Conservation (phyloP, 2,329 filamentous ascomycete species). For the Dothistroma septosporum region DNA sequence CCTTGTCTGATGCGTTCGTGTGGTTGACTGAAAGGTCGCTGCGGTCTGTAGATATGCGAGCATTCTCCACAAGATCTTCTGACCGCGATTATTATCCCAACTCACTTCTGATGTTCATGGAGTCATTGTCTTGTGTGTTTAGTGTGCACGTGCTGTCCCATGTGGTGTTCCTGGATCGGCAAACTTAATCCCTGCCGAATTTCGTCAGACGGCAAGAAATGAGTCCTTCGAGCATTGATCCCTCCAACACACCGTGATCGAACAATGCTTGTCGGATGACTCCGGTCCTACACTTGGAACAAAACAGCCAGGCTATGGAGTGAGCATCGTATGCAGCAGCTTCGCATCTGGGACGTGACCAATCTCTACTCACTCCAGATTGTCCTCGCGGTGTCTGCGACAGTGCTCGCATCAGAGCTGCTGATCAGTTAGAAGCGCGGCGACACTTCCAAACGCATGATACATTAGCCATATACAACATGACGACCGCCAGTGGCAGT, state of each 20-base stretch:
- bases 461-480: slow-evolving; percentile 5
- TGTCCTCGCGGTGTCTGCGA: slow-evolving; percentile 26
- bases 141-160: not conserved
- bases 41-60: slow-evolving; percentile 29
- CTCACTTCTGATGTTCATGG: not conserved
- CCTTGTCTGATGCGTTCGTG: slow-evolving; percentile 66
- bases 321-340: slow-evolving; percentile 28
- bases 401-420: slow-evolving; percentile 26
- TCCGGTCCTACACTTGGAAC: no score
- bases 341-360: slow-evolving; percentile 30
- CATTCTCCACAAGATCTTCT: slow-evolving; percentile 17
- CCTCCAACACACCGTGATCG: not conserved
- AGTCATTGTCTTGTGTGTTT: not conserved
- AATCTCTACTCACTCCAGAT: slow-evolving; percentile 27
- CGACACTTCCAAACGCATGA: not conserved
- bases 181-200: not conserved
- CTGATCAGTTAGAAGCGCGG: slow-evolving; percentile 25
- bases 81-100: slow-evolving; percentile 3
- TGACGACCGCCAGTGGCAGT: slow-evolving; percentile 24
- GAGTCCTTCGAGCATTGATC: not conserved
- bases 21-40: slow-evolving; percentile 29
- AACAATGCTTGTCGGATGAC: no score
- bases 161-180: not conserved
- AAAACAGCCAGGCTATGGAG: not conserved
- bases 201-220: not conserved